phyloP scores from a whole-genome alignment of 352 stramenopile species.

The Peronospora destructor region DNA sequence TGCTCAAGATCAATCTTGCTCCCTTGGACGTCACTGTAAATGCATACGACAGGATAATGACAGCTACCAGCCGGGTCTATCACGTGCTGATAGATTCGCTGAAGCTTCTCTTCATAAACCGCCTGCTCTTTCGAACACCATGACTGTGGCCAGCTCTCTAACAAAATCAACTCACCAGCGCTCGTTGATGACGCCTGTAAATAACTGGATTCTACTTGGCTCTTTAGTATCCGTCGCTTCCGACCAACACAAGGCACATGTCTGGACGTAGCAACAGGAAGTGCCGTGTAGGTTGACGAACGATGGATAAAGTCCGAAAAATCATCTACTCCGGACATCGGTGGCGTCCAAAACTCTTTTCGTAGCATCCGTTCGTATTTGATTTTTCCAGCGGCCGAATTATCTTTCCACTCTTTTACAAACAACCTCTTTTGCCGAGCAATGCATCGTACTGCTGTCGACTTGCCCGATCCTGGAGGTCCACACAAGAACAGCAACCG shows the following conservation, averaged over 20 bases:
- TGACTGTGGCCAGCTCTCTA: slow-evolving; percentile 69
- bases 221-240: slow-evolving; percentile 20
- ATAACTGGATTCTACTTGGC: neutral
- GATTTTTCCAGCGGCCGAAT: slow-evolving; percentile 42
- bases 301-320: slow-evolving; percentile 76
- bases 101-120: slow-evolving; percentile 48
- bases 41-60: slow-evolving; percentile 60
- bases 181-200: neutral
- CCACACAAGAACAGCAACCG: slow-evolving; percentile 77
- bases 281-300: slow-evolving; percentile 58
- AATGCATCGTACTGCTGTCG: slow-evolving; percentile 61
- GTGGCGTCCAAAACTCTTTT: slow-evolving; percentile 41
- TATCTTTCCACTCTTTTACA: slow-evolving; percentile 72
- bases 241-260: slow-evolving; percentile 6
- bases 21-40: slow-evolving; percentile 78
- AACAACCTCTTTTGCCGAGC: slow-evolving; percentile 35
- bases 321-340: slow-evolving; percentile 56
- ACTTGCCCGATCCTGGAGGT: slow-evolving; percentile 75
- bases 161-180: slow-evolving; percentile 48
- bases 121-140: slow-evolving; percentile 37
- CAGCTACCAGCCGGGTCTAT: slow-evolving; percentile 33
- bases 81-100: slow-evolving; percentile 45
- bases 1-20: slow-evolving; percentile 63
- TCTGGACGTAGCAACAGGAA: slow-evolving; percentile 34
- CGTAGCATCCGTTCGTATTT: slow-evolving; percentile 46